Evolutionary conservation across 163 green algal species (phyloP).

Genomic region (Chloroidium sp.): DNA sequence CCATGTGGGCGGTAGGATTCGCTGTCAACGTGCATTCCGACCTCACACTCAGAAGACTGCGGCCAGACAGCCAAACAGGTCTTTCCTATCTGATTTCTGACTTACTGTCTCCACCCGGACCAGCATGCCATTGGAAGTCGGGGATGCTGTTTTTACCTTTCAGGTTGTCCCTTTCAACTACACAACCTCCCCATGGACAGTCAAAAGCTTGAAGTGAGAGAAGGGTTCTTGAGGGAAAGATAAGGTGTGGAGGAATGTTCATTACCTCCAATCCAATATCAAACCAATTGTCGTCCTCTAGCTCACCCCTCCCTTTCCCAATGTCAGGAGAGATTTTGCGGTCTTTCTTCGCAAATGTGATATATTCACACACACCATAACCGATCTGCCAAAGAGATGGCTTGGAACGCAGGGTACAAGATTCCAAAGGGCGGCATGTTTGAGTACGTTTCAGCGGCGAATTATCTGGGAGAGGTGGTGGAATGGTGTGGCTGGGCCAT

Average conservation of each 20-base stretch:
- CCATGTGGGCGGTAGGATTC: conserved; percentile 41
- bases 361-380: no score
- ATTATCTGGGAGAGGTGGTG: conserved; percentile 71
- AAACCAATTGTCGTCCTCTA: neutral
- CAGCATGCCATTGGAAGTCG: no score
- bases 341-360: no score
- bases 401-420: conserved; percentile 50
- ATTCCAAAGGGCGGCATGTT: conserved; percentile 71
- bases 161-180: no score
- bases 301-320: no score
- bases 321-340: no score
- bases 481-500: conserved; percentile 67
- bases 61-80: conserved; percentile 10
- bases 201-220: no score
- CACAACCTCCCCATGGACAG: no score
- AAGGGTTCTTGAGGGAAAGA: no score
- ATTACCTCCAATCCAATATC: neutral
- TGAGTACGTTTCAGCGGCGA: conserved; percentile 64
- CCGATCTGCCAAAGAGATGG: no score
- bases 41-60: conserved; percentile 27
- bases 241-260: neutral
- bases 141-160: neutral
- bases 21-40: conserved; percentile 43
- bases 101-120: no score
- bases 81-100: no score